phyloP scores from a whole-genome alignment of 2,329 filamentous ascomycete genomes.

The Cladosporium halotolerans region DNA sequence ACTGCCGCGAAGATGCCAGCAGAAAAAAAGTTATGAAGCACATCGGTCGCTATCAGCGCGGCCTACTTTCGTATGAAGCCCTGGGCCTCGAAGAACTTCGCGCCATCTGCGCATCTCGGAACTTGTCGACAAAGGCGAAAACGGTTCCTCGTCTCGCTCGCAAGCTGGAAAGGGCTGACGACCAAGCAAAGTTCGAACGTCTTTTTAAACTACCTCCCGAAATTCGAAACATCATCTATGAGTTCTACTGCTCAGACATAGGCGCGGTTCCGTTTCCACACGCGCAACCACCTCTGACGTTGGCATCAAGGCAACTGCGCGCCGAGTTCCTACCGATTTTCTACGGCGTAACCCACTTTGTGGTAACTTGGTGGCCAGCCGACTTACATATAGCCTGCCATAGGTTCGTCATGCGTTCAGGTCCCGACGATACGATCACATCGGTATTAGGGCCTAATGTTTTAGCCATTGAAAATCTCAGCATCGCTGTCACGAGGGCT shows the following conservation, averaged over 20 bases:
- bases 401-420: no score
- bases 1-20: background rate
- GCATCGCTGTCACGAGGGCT: no score
- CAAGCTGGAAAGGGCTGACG: background rate
- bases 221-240: background rate
- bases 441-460: no score
- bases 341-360: background rate
- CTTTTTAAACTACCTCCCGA: background rate
- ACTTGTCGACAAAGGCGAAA: background rate
- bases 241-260: background rate
- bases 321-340: background rate
- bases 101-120: background rate
- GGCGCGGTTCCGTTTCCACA: background rate
- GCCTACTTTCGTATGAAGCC: background rate
- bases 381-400: no score
- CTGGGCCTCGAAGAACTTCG: conserved; percentile 1
- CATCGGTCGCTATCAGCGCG: background rate
- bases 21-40: background rate
- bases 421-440: no score
- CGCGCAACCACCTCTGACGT: background rate
- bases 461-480: no score
- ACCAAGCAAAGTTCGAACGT: background rate
- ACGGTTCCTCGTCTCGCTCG: background rate
- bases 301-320: background rate
- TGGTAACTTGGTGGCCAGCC: no score